Percentiles rank a stretch among this genome's conserved stretches.
Evolutionary conservation across 768 basidiomycete genomes (phyloP).

Genomic region (Coprinopsis cinerea): DNA sequence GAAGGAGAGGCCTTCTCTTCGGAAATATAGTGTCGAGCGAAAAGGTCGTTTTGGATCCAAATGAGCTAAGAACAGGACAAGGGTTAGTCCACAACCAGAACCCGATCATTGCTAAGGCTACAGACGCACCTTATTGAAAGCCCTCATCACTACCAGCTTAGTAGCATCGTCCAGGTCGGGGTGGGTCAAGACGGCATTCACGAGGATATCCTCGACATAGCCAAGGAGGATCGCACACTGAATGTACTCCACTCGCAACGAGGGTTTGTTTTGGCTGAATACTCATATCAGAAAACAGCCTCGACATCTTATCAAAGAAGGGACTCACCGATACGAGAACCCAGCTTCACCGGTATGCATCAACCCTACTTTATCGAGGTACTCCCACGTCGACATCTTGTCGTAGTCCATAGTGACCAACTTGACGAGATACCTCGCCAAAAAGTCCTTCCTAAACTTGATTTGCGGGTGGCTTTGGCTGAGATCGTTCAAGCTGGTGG

Average conservation of each 20-base stretch:
- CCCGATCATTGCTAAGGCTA: background rate
- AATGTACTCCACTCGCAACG: constrained; percentile 32
- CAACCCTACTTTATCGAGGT: constrained; percentile 40
- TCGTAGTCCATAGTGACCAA: constrained; percentile 42
- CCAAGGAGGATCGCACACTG: constrained; percentile 37
- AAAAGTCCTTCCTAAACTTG: constrained; percentile 38
- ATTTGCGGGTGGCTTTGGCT: constrained; percentile 39
- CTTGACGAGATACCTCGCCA: constrained; percentile 28
- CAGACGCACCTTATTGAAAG: constrained; percentile 37
- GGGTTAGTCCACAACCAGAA: background rate
- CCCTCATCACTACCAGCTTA: constrained; percentile 36
- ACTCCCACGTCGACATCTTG: constrained; percentile 36
- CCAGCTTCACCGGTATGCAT: constrained; percentile 44
- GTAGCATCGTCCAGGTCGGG: constrained; percentile 30
- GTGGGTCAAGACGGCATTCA: constrained; percentile 35
- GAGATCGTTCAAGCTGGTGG: constrained; percentile 33
- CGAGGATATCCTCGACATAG: constrained; percentile 40
- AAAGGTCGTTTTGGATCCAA: constrained; percentile 48
- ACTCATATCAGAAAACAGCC: background rate
- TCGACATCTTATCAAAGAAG: background rate
- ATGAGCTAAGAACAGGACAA: constrained; percentile 25
- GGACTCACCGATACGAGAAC: constrained; percentile 34
- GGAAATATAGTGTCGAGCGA: constrained; percentile 37
- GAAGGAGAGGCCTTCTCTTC: constrained; percentile 14
- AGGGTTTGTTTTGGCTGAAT: constrained; percentile 21